Evolutionary conservation across 2,329 filamentous ascomycete genomes (phyloP), one percentile per base, ranked within the genome.

Genomic region (Chaetothyriales sp.): DNA sequence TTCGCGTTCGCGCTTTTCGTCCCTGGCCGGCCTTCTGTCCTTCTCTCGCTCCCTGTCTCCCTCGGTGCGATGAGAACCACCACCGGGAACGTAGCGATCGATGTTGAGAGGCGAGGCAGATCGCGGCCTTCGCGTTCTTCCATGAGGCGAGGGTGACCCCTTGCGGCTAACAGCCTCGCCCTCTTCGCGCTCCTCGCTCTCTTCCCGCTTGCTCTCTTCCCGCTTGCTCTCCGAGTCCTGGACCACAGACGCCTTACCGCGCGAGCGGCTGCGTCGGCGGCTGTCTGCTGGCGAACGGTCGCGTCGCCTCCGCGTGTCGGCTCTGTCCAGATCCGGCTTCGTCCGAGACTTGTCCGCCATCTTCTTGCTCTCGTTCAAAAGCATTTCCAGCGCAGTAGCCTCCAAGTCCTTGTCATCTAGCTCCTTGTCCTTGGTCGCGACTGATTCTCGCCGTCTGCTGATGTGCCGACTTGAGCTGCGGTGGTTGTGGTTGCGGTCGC

Each of bases 341-440:
- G 71, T 68, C 40, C 68, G 66, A 2, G 71, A 69, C 58, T 76
- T 77, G 20, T 74, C 74, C 7, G 75, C 73, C 55, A 76, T 67
- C 56, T 75, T 70, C 58, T 77, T 71, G 47, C 76, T 74, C 63
- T 80, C 77, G 57, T 70, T 72, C 19, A 80, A 60, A 9, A 80
- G 67, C 54, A 74, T 62, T 52, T 77, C 70, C 49, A 80, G 65
- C 9, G 77, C 77, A 40, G 74, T 69, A 55, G 76, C 73, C 59
- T 80, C 77, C 46, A 80, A 62, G 18, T 74, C 70, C 62, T 78
- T 77, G 53, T 78, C 75, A 52, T 72, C 70, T 47, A 77, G 70
- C 8, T 64, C 61, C 28, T 65, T 63, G 54, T 67, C 68, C 2
- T 65, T 63, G 3, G 64, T 61, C 47, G 57, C 58, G 51, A 61